Base-by-base conservation (phyloP, 2,329 filamentous ascomycete genomes). In the Lachnellula subtilissima region DNA sequence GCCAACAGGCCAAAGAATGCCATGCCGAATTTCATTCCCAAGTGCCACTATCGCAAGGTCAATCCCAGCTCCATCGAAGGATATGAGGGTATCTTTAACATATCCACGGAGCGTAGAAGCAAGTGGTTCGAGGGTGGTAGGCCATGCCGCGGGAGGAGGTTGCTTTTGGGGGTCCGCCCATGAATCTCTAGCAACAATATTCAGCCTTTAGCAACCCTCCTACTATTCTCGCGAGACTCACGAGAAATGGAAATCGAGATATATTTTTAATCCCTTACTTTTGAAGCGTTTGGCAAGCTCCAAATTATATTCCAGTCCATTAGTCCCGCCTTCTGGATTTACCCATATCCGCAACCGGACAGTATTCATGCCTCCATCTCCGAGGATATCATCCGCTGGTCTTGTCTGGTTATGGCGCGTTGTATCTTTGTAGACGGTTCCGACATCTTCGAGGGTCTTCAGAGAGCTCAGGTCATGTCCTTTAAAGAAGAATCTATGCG, bases 301-400 rank as follows among this genome's bases (percentile, higher is more conserved):
- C 57, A 90, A 67, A 67, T 87, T 89, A 71, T 90, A 90, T 57
- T 81, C 79, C 40, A 89, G 74, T 67, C 86, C 81, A 70, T 90
- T 89, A 59, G 78, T 78, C 43, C 84, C 84, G 59, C 81, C 79
- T 15, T 77, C 73, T 0, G 84, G 83, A 64, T 86, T 86, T 14
- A 89, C 86, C 86, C 86, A 90, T 32, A 89, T 73, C 15, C 87
- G 78, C 67, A 89, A 84, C 11, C 86, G 81, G 45, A 89, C 81
- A 0, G 80, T 85, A 68, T 88, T 89, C 66, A 88, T 81, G 9
- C 86, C 87, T 19, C 76, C 80, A 23, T 74, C 74, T 1, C 75
- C 79, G 5, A 89, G 73, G 48, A 89, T 89, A 1, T 72, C 76
- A 65, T 89, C 87, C 1, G 88, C 75, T 0, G 80, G 72, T 32